phyloP scores from a whole-genome alignment of 2,329 filamentous ascomycete genomes.

The Cladosporium sp. region DNA sequence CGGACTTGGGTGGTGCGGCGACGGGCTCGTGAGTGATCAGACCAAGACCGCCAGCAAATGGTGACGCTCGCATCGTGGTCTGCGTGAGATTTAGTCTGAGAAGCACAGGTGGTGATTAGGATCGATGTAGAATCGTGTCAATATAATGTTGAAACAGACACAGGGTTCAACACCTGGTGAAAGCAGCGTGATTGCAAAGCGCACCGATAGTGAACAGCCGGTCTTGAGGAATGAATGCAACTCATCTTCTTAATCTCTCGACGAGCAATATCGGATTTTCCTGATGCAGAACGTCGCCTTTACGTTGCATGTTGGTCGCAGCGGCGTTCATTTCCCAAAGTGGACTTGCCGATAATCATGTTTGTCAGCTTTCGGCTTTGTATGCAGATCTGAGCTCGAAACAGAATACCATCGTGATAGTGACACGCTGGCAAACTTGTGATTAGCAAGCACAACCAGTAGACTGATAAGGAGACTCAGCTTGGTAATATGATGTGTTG shows the following conservation, averaged over 20 bases:
- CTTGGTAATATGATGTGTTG: background rate
- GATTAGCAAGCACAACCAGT: background rate
- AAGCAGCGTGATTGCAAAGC: background rate
- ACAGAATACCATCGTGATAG: background rate
- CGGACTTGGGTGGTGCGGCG: background rate
- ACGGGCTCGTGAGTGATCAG: slow-evolving; percentile 11
- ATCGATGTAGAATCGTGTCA: background rate
- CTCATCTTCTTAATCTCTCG: background rate
- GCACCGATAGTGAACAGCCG: background rate
- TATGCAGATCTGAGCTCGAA: background rate
- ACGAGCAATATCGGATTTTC: background rate
- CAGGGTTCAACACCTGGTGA: background rate
- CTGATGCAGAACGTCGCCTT: background rate
- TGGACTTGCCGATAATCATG: background rate
- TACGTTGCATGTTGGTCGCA: background rate
- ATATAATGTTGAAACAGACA: background rate
- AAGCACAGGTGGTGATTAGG: background rate
- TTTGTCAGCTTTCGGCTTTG: background rate
- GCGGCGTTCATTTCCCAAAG: background rate
- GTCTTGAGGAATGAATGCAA: background rate
- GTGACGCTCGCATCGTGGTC: background rate
- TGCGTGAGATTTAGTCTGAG: background rate
- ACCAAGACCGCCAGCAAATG: slow-evolving; percentile 5
- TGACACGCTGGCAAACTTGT: background rate
- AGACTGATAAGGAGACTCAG: background rate